A percentile compares a stretch with the other conserved stretches of the same genome.
phyloP scores from a whole-genome alignment of 2,329 filamentous ascomycete genomes.

The Scolecobasidium constrictum region DNA sequence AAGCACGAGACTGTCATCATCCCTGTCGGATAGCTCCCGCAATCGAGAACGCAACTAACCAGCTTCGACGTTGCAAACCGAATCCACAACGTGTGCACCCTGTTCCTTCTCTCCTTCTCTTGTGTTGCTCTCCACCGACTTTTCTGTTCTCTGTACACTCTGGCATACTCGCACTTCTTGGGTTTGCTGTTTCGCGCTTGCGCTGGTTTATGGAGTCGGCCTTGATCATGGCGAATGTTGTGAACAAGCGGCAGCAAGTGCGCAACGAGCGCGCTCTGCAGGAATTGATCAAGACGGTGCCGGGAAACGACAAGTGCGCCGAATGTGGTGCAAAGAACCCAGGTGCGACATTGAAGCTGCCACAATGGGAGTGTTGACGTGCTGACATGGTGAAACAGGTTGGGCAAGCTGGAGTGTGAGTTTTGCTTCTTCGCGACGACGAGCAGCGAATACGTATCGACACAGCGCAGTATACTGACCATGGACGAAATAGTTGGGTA shows the following conservation, averaged over 20 bases:
- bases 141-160: neutral
- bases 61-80: too few species aligned
- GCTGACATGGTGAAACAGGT: constrained; percentile 38
- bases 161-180: neutral
- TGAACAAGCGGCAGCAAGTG: constrained; percentile 95
- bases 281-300: constrained; percentile 71
- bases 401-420: constrained; percentile 96
- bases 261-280: constrained; percentile 90
- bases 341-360: constrained; percentile 44
- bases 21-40: too few species aligned
- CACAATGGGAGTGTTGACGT: constrained; percentile 4
- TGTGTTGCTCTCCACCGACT: neutral
- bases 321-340: constrained; percentile 89
- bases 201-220: neutral
- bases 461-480: too few species aligned
- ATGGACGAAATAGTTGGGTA: constrained; percentile 79
- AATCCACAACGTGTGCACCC: neutral
- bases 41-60: too few species aligned
- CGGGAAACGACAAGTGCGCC: constrained; percentile 88
- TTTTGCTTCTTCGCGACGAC: neutral
- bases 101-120: neutral
- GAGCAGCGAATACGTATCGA: neutral
- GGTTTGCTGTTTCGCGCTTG: neutral
- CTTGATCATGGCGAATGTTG: constrained; percentile 52
- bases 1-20: too few species aligned